These are phyloP conservation scores for Aspergillus vadensis DNA, from an alignment of 2,329 filamentous ascomycete genomes.

Conservation along the genomic window DNA sequence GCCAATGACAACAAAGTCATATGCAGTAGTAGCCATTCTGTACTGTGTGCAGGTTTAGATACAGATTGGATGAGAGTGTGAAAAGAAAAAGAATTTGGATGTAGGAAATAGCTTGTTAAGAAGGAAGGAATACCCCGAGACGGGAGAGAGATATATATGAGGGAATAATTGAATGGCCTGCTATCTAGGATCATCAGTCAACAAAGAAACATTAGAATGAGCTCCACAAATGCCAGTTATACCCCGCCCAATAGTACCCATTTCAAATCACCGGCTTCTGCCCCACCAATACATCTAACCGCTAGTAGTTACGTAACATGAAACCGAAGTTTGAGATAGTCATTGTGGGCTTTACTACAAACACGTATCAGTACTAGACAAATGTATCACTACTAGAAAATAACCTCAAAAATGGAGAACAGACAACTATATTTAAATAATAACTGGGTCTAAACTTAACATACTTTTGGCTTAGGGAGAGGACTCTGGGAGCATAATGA, in stretches of 20 bases:
- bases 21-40: conserved; percentile 9
- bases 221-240: conserved; percentile 2
- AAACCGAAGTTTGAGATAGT: not conserved
- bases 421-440: not conserved
- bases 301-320: not conserved
- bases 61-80: conserved; percentile 1
- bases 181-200: too few relatives aligned
- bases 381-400: too few relatives aligned
- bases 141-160: not conserved
- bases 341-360: not conserved
- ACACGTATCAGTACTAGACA: too few relatives aligned
- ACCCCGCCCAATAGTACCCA: conserved; percentile 2
- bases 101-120: not conserved
- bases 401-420: not conserved
- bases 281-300: too few relatives aligned
- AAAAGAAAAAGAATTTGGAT: not conserved
- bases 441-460: not conserved
- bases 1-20: conserved; percentile 12
- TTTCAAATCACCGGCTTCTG: too few relatives aligned
- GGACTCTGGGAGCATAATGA: not conserved
- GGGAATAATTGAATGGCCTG: not conserved
- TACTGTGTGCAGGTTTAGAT: not conserved
- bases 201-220: too few relatives aligned
- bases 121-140: not conserved
- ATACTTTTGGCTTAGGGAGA: not conserved